Evolutionary conservation across 441 rosid genomes (phyloP).

Genomic region (Breynia disticha): DNA sequence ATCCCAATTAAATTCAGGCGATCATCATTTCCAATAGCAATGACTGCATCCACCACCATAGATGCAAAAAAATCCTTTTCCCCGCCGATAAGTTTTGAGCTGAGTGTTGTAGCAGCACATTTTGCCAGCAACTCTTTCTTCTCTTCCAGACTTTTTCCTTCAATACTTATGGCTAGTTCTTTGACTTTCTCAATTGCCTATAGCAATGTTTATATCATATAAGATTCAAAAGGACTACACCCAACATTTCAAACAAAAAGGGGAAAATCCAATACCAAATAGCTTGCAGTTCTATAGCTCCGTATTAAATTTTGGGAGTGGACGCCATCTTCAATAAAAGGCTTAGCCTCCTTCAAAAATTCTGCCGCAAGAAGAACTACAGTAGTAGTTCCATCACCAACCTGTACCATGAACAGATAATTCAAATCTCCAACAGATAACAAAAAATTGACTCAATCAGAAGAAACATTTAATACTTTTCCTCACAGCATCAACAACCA

Average conservation of each 20-base stretch:
- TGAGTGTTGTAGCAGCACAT: constrained; percentile 95
- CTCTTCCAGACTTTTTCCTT: constrained; percentile 88
- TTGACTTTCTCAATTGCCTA: constrained; percentile 85
- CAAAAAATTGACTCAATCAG: not conserved
- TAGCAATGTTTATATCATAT: not conserved
- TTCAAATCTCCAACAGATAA: not conserved
- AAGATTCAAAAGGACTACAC: not conserved
- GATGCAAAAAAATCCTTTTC: constrained; percentile 92
- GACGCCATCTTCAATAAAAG: constrained; percentile 93
- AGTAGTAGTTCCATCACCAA: constrained; percentile 97
- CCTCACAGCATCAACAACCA: too few species aligned
- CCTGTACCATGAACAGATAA: constrained; percentile 28
- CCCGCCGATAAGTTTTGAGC: constrained; percentile 94
- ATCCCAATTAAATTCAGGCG: constrained; percentile 81
- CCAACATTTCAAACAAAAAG: not conserved
- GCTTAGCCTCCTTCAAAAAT: constrained; percentile 94
- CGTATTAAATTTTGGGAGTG: constrained; percentile 86
- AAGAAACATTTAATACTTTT: not conserved
- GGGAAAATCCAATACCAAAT: constrained; percentile 34
- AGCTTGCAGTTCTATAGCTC: constrained; percentile 73
- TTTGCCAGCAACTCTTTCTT: constrained; percentile 80
- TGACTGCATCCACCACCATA: constrained; percentile 94
- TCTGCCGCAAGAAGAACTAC: constrained; percentile 94
- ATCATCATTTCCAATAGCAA: constrained; percentile 74
- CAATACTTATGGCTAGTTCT: constrained; percentile 78